phyloP scores from a whole-genome alignment of 345 rosid genomes.

The Euphorbia pulcherrima region DNA sequence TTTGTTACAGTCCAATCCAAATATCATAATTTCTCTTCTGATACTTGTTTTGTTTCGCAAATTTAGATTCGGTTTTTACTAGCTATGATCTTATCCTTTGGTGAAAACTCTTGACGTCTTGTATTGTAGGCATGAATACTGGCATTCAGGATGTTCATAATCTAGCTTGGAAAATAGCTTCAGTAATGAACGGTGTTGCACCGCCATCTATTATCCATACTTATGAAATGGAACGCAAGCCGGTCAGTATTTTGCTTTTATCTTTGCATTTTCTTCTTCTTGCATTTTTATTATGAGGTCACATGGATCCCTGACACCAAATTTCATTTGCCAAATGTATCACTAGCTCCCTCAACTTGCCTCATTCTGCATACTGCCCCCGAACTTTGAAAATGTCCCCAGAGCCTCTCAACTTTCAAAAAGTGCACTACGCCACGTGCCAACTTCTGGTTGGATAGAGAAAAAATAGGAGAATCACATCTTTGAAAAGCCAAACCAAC shows the following conservation, averaged over 20 bases:
- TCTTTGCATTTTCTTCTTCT: conserved; percentile 13
- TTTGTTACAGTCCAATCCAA: background rate
- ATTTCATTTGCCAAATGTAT: too few species aligned
- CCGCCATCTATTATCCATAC: conserved; percentile 62
- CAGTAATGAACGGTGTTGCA: conserved; percentile 51
- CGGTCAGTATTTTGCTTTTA: conserved; percentile 66
- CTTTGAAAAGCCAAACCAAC: too few species aligned
- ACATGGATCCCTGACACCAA: conserved; percentile 28
- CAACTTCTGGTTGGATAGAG: too few species aligned
- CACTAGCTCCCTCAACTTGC: too few species aligned
- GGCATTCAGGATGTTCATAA: conserved; percentile 97
- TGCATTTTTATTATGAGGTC: conserved; percentile 9
- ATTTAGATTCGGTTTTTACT: background rate
- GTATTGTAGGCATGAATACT: conserved; percentile 81
- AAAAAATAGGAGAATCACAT: too few species aligned
- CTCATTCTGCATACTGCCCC: too few species aligned
- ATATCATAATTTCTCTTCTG: background rate
- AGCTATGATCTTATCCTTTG: conserved; percentile 1
- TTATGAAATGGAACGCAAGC: conserved; percentile 82
- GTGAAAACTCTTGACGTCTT: background rate
- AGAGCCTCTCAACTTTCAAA: too few species aligned
- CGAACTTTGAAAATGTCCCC: too few species aligned
- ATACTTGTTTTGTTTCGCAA: background rate
- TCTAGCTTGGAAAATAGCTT: conserved; percentile 95
- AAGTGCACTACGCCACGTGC: too few species aligned